Evolutionary conservation across 2,329 filamentous ascomycete genomes (phyloP).

Genomic region (Diaporthe vaccinii): DNA sequence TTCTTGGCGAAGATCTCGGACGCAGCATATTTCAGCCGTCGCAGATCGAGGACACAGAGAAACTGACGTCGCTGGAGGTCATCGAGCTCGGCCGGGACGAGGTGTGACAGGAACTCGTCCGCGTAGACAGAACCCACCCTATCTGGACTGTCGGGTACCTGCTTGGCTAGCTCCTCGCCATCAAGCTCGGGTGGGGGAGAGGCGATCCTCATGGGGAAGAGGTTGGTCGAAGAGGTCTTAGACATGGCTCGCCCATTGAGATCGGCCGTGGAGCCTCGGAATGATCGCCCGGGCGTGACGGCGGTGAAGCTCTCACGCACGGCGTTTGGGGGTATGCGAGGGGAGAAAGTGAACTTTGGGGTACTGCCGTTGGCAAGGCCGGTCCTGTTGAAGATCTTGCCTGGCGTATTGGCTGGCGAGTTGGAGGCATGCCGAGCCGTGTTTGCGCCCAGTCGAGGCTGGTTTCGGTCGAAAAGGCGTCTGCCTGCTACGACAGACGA

Average conservation of each 20-base stretch:
- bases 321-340: slow-evolving; percentile 59
- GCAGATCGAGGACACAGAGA: slow-evolving; percentile 73
- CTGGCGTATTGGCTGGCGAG: slow-evolving; percentile 47
- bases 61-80: slow-evolving; percentile 73
- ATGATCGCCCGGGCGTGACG: slow-evolving; percentile 59
- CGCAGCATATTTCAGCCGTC: slow-evolving; percentile 72
- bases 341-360: slow-evolving; percentile 56
- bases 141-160: slow-evolving; percentile 66
- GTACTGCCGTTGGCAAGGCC: slow-evolving; percentile 46
- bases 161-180: slow-evolving; percentile 66
- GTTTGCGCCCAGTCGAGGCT: slow-evolving; percentile 47
- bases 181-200: slow-evolving; percentile 69
- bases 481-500: slow-evolving; percentile 50
- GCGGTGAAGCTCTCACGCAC: slow-evolving; percentile 63
- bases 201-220: slow-evolving; percentile 71
- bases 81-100: slow-evolving; percentile 69
- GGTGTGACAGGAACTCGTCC: slow-evolving; percentile 69
- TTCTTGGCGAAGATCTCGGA: slow-evolving; percentile 72
- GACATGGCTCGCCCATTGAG: slow-evolving; percentile 64
- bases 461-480: slow-evolving; percentile 52
- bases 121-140: slow-evolving; percentile 70
- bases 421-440: slow-evolving; percentile 41
- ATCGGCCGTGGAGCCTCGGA: slow-evolving; percentile 61
- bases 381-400: slow-evolving; percentile 50
- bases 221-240: slow-evolving; percentile 63